Conservation (phyloP, 805 yeast species). For the Candida hispaniensis region DNA sequence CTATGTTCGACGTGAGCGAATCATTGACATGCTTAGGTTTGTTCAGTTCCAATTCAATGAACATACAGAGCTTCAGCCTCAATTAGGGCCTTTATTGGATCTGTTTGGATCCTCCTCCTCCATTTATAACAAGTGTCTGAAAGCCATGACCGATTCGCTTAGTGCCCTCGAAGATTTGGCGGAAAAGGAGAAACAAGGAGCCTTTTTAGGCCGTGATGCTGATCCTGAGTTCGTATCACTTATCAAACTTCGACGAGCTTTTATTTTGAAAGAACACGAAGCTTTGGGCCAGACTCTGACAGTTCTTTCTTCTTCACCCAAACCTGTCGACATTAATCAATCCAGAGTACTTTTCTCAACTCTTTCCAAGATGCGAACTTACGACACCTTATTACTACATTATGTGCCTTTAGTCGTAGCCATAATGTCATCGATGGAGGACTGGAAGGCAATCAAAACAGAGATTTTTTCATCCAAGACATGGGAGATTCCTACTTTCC, state of each 20-base stretch:
- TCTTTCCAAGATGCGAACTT: slow-evolving; percentile 39
- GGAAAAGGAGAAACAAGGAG: slow-evolving; percentile 40
- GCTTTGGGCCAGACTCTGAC: slow-evolving; percentile 52
- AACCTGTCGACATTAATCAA: slow-evolving; percentile 29
- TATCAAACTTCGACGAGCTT: slow-evolving; percentile 49
- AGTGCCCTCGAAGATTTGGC: slow-evolving; percentile 41
- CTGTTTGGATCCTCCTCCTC: slow-evolving; percentile 14
- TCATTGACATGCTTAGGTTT: slow-evolving; percentile 39
- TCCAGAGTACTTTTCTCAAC: slow-evolving; percentile 37
- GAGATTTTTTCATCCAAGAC: slow-evolving; percentile 8
- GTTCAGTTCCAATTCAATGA: slow-evolving; percentile 13
- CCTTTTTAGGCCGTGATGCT: slow-evolving; percentile 39
- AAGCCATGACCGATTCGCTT: slow-evolving; percentile 51
- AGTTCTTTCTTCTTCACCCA: slow-evolving; percentile 36
- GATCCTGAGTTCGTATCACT: slow-evolving; percentile 38
- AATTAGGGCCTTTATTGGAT: slow-evolving; percentile 6
- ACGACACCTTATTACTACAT: slow-evolving; percentile 56
- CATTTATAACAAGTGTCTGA: slow-evolving; percentile 37
- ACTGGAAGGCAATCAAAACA: slow-evolving; percentile 7
- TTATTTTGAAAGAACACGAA: slow-evolving; percentile 59
- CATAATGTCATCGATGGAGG: slow-evolving; percentile 5
- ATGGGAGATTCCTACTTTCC: slow-evolving; percentile 26
- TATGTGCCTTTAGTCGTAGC: slow-evolving; percentile 26
- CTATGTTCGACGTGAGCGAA: slow-evolving; percentile 57
- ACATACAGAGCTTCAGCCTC: slow-evolving; percentile 4